A percentile compares a stretch with the other conserved stretches of the same genome.
Evolutionary conservation across 768 basidiomycete genomes (phyloP).

Genomic region (Panellus pusillus): DNA sequence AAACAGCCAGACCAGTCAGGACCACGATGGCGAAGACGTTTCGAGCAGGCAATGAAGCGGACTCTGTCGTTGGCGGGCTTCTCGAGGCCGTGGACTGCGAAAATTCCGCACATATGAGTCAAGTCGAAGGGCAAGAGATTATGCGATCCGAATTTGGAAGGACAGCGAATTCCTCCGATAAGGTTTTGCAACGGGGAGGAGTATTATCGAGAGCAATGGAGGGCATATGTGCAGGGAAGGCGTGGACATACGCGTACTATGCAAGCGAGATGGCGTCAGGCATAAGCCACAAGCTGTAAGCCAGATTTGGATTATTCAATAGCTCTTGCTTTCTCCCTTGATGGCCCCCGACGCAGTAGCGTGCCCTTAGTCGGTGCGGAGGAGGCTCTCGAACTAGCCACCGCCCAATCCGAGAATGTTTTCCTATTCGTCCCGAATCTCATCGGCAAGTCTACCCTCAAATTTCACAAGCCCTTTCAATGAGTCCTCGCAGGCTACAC

Average conservation of each 20-base stretch:
- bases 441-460: conserved; percentile 63
- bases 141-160: conserved; percentile 4
- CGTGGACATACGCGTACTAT: too few relatives aligned
- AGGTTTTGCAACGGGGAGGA: neutral
- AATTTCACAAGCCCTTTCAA: conserved; percentile 12
- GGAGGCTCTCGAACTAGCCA: conserved; percentile 83
- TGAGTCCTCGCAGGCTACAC: conserved; percentile 65
- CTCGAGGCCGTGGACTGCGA: conserved; percentile 79
- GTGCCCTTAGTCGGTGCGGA: conserved; percentile 77
- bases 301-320: too few relatives aligned
- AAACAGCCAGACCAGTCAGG: conserved; percentile 99
- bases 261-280: too few relatives aligned
- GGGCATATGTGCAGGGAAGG: neutral
- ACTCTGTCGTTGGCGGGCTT: conserved; percentile 69
- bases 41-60: conserved; percentile 81
- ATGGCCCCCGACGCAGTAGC: conserved; percentile 42
- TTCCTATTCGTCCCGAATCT: conserved; percentile 97
- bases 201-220: too few relatives aligned
- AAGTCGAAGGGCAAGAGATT: neutral
- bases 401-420: conserved; percentile 91
- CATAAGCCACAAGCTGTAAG: too few relatives aligned
- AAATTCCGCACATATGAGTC: conserved; percentile 83
- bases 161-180: conserved; percentile 6
- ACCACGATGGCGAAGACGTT: conserved; percentile 88
- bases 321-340: conserved; percentile 5